These are phyloP conservation scores for Paulownia fortunei DNA, from an alignment of 257 asterid species.

Conservation along the genomic window DNA sequence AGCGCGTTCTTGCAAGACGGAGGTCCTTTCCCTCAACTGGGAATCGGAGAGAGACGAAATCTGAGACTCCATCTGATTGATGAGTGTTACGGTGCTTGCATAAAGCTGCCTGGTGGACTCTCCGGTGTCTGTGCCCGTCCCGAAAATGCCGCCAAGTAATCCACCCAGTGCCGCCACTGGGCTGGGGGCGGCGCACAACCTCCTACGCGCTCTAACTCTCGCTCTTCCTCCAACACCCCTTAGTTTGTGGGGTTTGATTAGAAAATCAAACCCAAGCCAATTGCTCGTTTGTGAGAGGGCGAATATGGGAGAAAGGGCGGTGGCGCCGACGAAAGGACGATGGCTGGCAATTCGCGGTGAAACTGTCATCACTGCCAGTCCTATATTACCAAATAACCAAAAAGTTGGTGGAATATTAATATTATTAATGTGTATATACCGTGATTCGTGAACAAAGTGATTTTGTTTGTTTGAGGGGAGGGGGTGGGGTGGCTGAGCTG, in stretches of 20 bases:
- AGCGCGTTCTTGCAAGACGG: constrained; percentile 69
- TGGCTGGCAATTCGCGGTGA: constrained; percentile 40
- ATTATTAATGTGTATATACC: too few species aligned
- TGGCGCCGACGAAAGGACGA: constrained; percentile 31
- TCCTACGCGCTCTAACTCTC: constrained; percentile 30
- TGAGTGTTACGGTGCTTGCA: constrained; percentile 59
- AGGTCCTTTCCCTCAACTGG: constrained; percentile 77
- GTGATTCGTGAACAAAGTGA: neutral
- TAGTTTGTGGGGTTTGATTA: constrained; percentile 21
- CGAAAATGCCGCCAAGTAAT: constrained; percentile 84
- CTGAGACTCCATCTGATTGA: constrained; percentile 74
- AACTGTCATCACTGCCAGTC: constrained; percentile 32
- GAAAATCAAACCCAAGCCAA: constrained; percentile 23
- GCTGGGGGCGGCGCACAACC: constrained; percentile 9
- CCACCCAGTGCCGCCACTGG: constrained; percentile 81
- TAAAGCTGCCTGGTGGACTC: constrained; percentile 80
- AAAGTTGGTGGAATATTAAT: too few species aligned
- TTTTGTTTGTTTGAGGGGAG: neutral
- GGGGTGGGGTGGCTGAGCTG: neutral
- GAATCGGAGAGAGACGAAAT: constrained; percentile 81
- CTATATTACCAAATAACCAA: neutral
- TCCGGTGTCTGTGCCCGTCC: constrained; percentile 67
- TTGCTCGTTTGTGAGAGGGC: constrained; percentile 16
- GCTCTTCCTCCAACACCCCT: constrained; percentile 28
- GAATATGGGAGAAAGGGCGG: constrained; percentile 38